A percentile compares a stretch with the other conserved stretches of the same genome.
Conservation (phyloP, 768 basidiomycete genomes). For the Tricholoma furcatifolium region DNA sequence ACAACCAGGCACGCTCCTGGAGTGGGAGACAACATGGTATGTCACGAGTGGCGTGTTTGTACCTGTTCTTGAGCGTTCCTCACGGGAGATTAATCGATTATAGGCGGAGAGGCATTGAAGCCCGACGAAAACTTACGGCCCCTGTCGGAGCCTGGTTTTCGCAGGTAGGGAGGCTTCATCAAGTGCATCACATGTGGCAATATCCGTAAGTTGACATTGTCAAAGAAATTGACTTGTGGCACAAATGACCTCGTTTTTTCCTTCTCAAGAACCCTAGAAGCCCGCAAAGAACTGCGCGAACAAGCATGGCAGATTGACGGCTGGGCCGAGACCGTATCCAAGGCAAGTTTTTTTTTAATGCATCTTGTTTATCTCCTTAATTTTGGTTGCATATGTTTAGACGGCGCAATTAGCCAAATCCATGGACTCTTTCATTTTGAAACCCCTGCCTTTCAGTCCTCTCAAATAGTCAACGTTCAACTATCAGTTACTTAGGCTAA, state of each 20-base stretch:
- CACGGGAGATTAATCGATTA: neutral
- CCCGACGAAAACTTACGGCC: constrained; percentile 80
- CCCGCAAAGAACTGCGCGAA: constrained; percentile 81
- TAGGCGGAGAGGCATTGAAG: constrained; percentile 94
- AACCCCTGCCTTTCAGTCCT: constrained; percentile 80
- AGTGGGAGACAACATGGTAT: constrained; percentile 95
- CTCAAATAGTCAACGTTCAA: constrained; percentile 54
- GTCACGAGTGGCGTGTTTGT: constrained; percentile 18
- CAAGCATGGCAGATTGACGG: constrained; percentile 93
- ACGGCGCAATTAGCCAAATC: constrained; percentile 82
- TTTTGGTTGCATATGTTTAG: constrained; percentile 50
- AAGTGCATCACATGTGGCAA: constrained; percentile 98
- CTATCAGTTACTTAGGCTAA: neutral
- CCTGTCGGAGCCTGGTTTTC: constrained; percentile 94
- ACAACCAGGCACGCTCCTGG: constrained; percentile 84
- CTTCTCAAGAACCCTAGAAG: constrained; percentile 60
- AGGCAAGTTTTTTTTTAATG: constrained; percentile 47
- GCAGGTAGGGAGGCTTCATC: constrained; percentile 78
- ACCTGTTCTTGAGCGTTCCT: constrained; percentile 1
- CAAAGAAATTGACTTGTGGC: constrained; percentile 10
- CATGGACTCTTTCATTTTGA: constrained; percentile 87
- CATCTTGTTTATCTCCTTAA: constrained; percentile 9
- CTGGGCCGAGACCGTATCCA: constrained; percentile 93
- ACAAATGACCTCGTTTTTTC: constrained; percentile 7
- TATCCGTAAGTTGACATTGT: constrained; percentile 75